Percentiles rank a stretch among this genome's conserved stretches.
Evolutionary conservation across 2,329 filamentous ascomycete species (phyloP).

Genomic region (Fusarium coffeatum): DNA sequence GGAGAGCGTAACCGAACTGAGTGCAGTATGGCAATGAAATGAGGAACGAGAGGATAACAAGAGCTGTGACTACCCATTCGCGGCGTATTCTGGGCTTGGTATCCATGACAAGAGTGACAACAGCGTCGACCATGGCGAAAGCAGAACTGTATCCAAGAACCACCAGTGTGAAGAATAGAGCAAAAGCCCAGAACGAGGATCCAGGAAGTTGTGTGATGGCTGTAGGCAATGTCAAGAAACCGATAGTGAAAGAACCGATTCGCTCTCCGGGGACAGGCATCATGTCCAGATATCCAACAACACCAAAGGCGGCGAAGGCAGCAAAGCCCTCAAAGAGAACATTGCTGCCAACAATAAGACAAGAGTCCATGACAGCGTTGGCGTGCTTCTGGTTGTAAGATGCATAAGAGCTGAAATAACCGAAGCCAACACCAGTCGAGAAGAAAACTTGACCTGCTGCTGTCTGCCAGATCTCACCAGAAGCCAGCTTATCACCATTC

Average conservation of each 20-base stretch:
- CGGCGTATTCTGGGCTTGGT: slow-evolving; percentile 53
- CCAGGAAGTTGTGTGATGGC: slow-evolving; percentile 68
- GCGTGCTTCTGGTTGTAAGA: slow-evolving; percentile 68
- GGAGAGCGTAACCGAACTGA: slow-evolving; percentile 66
- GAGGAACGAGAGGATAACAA: slow-evolving; percentile 63
- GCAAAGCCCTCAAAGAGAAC: slow-evolving; percentile 67
- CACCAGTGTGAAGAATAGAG: slow-evolving; percentile 68
- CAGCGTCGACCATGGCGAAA: slow-evolving; percentile 69
- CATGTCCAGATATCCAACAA: slow-evolving; percentile 60
- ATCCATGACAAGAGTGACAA: slow-evolving; percentile 65
- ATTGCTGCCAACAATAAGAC: slow-evolving; percentile 66
- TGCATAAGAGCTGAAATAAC: slow-evolving; percentile 69
- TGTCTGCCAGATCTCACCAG: slow-evolving; percentile 68
- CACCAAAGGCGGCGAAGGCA: slow-evolving; percentile 63
- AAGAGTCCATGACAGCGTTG: slow-evolving; percentile 69
- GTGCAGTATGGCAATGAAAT: slow-evolving; percentile 68
- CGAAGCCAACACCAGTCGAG: slow-evolving; percentile 68
- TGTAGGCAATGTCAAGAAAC: slow-evolving; percentile 68
- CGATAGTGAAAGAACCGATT: slow-evolving; percentile 67
- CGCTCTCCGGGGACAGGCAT: slow-evolving; percentile 53
- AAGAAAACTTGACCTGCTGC: slow-evolving; percentile 71
- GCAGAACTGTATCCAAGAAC: slow-evolving; percentile 69
- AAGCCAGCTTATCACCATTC: slow-evolving; percentile 62
- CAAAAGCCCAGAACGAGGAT: slow-evolving; percentile 68
- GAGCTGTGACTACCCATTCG: slow-evolving; percentile 60